These are phyloP conservation scores for Trypanosomatidae sp. DNA, from an alignment of 208 protist species.

Conservation along the genomic window DNA sequence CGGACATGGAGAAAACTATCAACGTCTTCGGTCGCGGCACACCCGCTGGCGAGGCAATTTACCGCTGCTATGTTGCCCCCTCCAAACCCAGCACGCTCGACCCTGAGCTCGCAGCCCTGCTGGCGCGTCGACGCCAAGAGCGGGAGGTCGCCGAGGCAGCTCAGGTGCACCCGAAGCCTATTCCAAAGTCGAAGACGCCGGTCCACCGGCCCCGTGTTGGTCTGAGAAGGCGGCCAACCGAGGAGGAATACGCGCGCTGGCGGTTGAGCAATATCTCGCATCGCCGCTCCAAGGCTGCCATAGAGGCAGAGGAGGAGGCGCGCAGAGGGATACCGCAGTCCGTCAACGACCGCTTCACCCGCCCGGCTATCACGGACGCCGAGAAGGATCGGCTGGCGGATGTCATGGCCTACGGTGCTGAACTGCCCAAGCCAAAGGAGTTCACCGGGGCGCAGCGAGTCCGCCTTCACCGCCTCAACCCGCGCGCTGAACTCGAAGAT, in stretches of 20 bases:
- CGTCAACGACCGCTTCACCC: constrained; percentile 26
- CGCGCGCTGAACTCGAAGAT: constrained; percentile 53
- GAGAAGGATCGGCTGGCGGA: constrained; percentile 86
- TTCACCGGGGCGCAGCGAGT: constrained; percentile 70
- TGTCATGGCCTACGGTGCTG: constrained; percentile 78
- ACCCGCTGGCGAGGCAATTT: constrained; percentile 85
- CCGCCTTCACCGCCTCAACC: constrained; percentile 51
- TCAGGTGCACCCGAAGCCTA: constrained; percentile 62
- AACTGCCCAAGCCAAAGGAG: constrained; percentile 54
- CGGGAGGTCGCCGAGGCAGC: constrained; percentile 66
- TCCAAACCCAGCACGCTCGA: constrained; percentile 83
- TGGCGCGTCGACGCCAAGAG: constrained; percentile 56
- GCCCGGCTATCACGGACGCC: constrained; percentile 53
- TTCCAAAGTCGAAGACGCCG: constrained; percentile 80
- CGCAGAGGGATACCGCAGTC: constrained; percentile 22
- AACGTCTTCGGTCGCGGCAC: constrained; percentile 87
- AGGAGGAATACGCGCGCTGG: constrained; percentile 61
- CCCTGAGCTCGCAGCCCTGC: constrained; percentile 58
- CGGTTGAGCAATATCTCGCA: constrained; percentile 73
- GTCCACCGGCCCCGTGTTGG: constrained; percentile 70
- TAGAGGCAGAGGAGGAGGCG: constrained; percentile 48
- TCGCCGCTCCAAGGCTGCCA: constrained; percentile 48
- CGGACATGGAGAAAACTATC: constrained; percentile 43
- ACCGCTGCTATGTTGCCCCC: constrained; percentile 76
- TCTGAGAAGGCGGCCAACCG: constrained; percentile 29